Percentiles rank a stretch among this genome's conserved stretches.
These are phyloP conservation scores for Ustilago sp. DNA, from an alignment of 1,284 basidiomycete genomes.

Conservation along the genomic window DNA sequence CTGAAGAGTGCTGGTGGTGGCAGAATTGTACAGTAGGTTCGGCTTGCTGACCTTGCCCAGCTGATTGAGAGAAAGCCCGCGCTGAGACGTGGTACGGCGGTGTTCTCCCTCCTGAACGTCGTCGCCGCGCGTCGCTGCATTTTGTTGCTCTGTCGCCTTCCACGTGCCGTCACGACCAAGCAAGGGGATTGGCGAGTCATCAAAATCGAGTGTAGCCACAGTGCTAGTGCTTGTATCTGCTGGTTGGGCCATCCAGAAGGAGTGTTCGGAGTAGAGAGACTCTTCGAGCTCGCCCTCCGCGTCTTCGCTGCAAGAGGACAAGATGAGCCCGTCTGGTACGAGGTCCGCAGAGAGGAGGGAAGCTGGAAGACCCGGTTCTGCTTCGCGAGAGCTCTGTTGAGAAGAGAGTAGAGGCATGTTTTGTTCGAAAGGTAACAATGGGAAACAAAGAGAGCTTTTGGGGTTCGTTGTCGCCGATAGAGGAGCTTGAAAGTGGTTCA, in stretches of 20 bases:
- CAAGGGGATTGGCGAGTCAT: slow-evolving; percentile 20
- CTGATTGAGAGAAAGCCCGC: background rate
- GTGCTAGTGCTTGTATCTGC: slow-evolving; percentile 25
- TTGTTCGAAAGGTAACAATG: background rate
- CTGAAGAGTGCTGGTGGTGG: background rate
- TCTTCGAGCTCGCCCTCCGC: slow-evolving; percentile 40
- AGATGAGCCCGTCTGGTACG: background rate
- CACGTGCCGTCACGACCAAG: slow-evolving; percentile 22
- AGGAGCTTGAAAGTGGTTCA: background rate
- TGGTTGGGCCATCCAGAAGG: slow-evolving; percentile 21
- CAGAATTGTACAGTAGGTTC: background rate
- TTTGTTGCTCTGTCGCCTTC: slow-evolving; percentile 12
- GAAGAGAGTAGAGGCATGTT: background rate
- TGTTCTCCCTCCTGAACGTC: background rate
- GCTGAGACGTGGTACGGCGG: background rate
- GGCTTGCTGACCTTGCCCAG: slow-evolving; percentile 1
- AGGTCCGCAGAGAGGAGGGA: background rate
- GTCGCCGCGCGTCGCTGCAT: background rate
- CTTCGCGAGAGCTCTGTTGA: background rate
- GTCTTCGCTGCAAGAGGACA: slow-evolving; percentile 35
- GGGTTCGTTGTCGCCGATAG: slow-evolving; percentile 12
- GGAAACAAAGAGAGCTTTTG: background rate
- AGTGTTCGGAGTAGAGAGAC: slow-evolving; percentile 12
- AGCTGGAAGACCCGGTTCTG: background rate
- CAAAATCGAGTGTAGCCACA: slow-evolving; percentile 14